Evolutionary conservation across 163 green algal species (phyloP).

Genomic region (Volvox carteri): DNA sequence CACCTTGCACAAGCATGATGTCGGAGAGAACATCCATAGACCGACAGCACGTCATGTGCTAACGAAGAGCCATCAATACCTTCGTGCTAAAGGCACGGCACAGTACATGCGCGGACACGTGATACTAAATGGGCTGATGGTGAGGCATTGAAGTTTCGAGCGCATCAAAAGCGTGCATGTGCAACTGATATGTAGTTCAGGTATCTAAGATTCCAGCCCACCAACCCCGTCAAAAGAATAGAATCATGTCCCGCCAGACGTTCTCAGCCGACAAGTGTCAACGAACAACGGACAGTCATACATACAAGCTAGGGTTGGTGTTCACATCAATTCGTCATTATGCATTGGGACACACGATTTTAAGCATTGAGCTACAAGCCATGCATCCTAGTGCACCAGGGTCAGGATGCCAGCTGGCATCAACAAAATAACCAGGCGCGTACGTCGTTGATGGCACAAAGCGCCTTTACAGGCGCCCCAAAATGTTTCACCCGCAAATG

Average conservation of each 20-base stretch:
- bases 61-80: no score
- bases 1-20: no score
- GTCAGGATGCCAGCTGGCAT: conserved; percentile 12
- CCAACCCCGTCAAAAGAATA: conserved; percentile 22
- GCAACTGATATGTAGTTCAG: no score
- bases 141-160: no score
- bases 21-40: no score
- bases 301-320: neutral
- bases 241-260: neutral
- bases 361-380: neutral
- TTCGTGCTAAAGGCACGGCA: no score
- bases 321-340: neutral
- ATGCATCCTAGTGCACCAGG: neutral
- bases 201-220: no score
- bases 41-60: no score
- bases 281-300: neutral
- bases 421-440: conserved; percentile 40
- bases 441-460: neutral
- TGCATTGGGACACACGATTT: neutral
- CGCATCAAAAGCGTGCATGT: no score
- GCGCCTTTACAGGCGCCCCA: conserved; percentile 10
- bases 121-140: no score
- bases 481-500: neutral
- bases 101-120: no score
- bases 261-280: neutral